Evolutionary conservation across 1,284 basidiomycete genomes (phyloP).

Genomic region (Leccinum fuscescens): DNA sequence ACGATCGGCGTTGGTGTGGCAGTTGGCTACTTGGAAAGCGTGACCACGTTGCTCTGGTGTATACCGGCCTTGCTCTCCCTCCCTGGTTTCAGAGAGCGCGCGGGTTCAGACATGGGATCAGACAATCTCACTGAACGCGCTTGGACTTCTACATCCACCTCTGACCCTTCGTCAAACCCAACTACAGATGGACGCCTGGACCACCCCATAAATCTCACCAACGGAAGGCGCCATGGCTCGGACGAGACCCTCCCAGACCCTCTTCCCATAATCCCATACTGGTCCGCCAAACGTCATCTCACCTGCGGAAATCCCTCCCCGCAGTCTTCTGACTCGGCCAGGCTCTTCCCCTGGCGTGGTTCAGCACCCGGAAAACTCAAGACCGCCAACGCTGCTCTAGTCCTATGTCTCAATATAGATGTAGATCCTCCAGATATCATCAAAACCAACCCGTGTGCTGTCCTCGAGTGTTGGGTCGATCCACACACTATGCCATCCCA

Average conservation of each 20-base stretch:
- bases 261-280: conserved; percentile 67
- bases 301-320: conserved; percentile 84
- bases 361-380: conserved; percentile 80
- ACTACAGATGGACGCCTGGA: conserved; percentile 31
- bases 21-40: conserved; percentile 56
- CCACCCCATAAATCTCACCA: conserved; percentile 16
- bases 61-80: conserved; percentile 59
- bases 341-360: conserved; percentile 75
- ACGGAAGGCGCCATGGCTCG: conserved; percentile 36
- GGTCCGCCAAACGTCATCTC: conserved; percentile 83
- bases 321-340: conserved; percentile 60
- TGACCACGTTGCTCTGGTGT: conserved; percentile 76
- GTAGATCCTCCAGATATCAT: conserved; percentile 97
- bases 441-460: conserved; percentile 95
- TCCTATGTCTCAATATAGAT: conserved; percentile 95
- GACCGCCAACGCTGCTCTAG: conserved; percentile 90
- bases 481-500: conserved; percentile 85
- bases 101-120: conserved; percentile 41
- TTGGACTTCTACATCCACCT: conserved; percentile 40
- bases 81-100: conserved; percentile 15
- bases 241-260: conserved; percentile 48
- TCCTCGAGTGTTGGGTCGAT: conserved; percentile 97
- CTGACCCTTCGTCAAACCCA: conserved; percentile 43
- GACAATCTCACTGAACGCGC: conserved; percentile 45
- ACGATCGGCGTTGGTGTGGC: conserved; percentile 42